Evolutionary conservation across 2,329 filamentous ascomycete species (phyloP), one percentile per base, ranked within the genome.

Genomic region (Claviceps pazoutovae): DNA sequence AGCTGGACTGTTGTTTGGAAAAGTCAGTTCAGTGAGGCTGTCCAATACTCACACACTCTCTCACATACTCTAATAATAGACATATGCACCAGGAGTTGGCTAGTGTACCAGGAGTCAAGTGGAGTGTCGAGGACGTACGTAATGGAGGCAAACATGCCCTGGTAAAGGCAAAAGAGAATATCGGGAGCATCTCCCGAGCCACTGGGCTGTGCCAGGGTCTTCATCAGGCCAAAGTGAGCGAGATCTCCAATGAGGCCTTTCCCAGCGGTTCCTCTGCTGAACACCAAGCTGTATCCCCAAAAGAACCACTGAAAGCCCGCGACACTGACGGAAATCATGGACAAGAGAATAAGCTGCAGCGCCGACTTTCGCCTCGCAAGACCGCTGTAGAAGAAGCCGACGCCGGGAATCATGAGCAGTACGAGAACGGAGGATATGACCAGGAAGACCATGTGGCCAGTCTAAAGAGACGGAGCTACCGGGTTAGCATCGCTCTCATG

Each of bases 261-360:
- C 53, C 86, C 86, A 21, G 80, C 14, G 14, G 48, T 50, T n/a
- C 48, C 80, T 67, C 89, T 86, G 6, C 86, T 89, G 68, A 94
- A 95, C 56, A 87, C 78, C 50, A 95, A 72, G 11, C 86, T 91
- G 68, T 91, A 95, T 47, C 88, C 88, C 88, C 88, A 95, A 74
- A 95, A 91, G 74, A 94, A 95, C 88, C 89, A 95, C 64, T 95
- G 88, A 70, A 95, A 94, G 48, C 82, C 83, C 55, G 89, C 80
- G 57, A 94, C 80, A 11, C 80, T 86, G 4, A 84, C 79, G 16
- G 86, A 83, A 72, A 95, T 84, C 71, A 95, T 79, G 14, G 86
- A 86, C 4, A 95, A 76, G 77, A 87, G 90, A 66, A 95, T 84
- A 55, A 95, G 76, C 17, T 88, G 87, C 51, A 95, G 75, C 4